phyloP scores from a whole-genome alignment of 768 basidiomycete genomes.

The Daedaleopsis nitida region DNA sequence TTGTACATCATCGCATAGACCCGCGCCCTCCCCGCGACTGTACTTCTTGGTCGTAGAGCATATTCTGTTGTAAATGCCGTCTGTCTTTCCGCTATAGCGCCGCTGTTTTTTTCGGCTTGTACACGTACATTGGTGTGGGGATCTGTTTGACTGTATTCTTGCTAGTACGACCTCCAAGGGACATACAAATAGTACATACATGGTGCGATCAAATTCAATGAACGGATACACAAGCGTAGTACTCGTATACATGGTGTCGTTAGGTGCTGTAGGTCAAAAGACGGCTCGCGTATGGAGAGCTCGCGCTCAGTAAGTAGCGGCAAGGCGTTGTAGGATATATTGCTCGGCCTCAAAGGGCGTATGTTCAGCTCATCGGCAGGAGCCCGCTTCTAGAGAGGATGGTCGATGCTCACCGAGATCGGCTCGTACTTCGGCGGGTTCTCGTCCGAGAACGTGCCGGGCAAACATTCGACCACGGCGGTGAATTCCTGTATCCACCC shows the following conservation, averaged over 20 bases:
- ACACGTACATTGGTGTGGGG: too few relatives aligned
- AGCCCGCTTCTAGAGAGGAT: neutral
- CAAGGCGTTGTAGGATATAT: constrained; percentile 43
- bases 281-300: too few relatives aligned
- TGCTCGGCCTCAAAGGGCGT: constrained; percentile 27
- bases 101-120: neutral
- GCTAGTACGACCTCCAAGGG: too few relatives aligned
- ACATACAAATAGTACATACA: too few relatives aligned
- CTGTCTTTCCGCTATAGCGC: neutral
- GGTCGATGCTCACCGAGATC: constrained; percentile 26
- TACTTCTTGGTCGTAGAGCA: too few relatives aligned
- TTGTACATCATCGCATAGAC: neutral
- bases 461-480: constrained; percentile 46
- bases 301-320: constrained; percentile 36
- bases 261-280: too few relatives aligned
- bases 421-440: constrained; percentile 54
- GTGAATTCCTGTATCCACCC: constrained; percentile 24
- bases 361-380: neutral
- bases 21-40: neutral
- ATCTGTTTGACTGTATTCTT: too few relatives aligned
- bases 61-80: too few relatives aligned
- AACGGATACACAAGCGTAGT: too few relatives aligned
- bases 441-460: constrained; percentile 49
- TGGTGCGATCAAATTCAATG: too few relatives aligned
- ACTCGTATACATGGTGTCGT: too few relatives aligned